Conservation (phyloP, 768 basidiomycete genomes). For the Chalciporus chontae region DNA sequence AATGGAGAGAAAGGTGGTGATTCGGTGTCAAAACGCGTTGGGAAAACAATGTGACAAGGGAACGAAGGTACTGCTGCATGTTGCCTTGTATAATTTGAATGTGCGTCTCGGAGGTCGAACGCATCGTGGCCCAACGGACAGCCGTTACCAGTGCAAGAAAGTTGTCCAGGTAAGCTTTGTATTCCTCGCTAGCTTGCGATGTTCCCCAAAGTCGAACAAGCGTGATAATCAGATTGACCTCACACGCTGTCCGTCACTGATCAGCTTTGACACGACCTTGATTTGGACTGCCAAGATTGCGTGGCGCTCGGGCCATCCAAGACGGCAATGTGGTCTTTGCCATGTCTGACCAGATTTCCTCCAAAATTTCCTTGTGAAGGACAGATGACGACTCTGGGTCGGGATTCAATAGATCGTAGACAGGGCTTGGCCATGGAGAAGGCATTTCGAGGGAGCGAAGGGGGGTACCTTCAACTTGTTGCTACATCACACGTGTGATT, state of each 20-base stretch:
- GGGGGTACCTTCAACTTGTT: no score
- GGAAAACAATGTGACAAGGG: neutral
- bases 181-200: neutral
- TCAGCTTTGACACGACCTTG: constrained; percentile 36
- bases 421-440: no score
- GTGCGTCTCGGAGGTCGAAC: constrained; percentile 1
- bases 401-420: no score
- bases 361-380: no score
- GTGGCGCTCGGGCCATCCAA: constrained; percentile 25
- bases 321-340: constrained; percentile 12
- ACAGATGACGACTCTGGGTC: no score
- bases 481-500: no score
- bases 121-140: constrained; percentile 1
- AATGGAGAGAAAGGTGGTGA: constrained; percentile 42
- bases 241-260: constrained; percentile 22
- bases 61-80: neutral
- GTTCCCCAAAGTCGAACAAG: constrained; percentile 28
- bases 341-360: constrained; percentile 6
- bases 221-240: constrained; percentile 27
- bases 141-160: neutral
- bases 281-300: constrained; percentile 28
- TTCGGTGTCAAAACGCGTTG: constrained; percentile 14
- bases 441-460: no score
- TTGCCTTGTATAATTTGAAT: neutral
- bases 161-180: neutral